Evolutionary conservation across 768 basidiomycete genomes (phyloP).

Genomic region (Boletus subparvulus): DNA sequence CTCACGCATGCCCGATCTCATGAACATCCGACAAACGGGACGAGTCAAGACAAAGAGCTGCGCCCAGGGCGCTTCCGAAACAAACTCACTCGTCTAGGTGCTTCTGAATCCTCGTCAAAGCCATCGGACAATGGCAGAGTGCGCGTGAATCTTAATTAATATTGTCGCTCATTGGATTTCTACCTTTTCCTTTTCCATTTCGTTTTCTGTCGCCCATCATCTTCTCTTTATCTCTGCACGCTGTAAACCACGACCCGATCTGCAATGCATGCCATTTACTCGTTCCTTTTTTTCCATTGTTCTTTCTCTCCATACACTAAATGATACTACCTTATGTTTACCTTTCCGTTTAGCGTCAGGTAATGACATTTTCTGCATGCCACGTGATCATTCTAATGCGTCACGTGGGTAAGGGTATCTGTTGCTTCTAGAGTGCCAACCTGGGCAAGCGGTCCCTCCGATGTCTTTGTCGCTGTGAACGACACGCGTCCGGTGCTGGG

Average conservation of each 20-base stretch:
- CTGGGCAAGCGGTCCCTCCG: slow-evolving; percentile 4
- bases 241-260: slow-evolving; percentile 26
- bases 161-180: slow-evolving; percentile 17
- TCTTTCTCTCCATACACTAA: slow-evolving; percentile 6
- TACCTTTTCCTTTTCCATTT: neutral
- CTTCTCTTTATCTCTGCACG: slow-evolving; percentile 23
- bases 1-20: slow-evolving; percentile 28
- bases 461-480: slow-evolving; percentile 4
- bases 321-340: neutral
- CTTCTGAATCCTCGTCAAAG: slow-evolving; percentile 28
- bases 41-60: slow-evolving; percentile 20
- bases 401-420: slow-evolving; percentile 24
- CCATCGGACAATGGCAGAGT: slow-evolving; percentile 36
- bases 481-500: slow-evolving; percentile 1
- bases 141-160: slow-evolving; percentile 36
- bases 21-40: slow-evolving; percentile 21
- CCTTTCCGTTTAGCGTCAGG: slow-evolving; percentile 4
- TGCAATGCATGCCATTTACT: slow-evolving; percentile 24
- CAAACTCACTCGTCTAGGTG: slow-evolving; percentile 28
- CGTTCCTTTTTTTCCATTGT: slow-evolving; percentile 2
- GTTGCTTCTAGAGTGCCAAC: slow-evolving; percentile 1
- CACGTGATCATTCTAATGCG: slow-evolving; percentile 22
- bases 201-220: neutral
- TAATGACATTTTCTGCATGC: neutral
- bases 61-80: slow-evolving; percentile 31